A percentile compares a stretch with the other conserved stretches of the same genome.
Conservation (phyloP, 2,329 filamentous ascomycete species). For the Bipolaris cookei region DNA sequence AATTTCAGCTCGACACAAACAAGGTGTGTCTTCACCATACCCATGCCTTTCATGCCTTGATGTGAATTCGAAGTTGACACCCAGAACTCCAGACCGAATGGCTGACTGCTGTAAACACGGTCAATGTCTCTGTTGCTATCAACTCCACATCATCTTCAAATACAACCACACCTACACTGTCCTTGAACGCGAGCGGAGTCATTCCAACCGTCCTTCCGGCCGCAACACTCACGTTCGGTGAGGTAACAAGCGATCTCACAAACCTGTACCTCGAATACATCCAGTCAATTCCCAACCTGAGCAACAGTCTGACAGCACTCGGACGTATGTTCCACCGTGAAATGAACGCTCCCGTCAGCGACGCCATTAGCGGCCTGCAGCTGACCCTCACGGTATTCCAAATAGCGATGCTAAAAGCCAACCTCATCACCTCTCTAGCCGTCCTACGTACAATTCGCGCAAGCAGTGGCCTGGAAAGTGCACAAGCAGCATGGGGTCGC, state of each 20-base stretch:
- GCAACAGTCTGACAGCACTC: slow-evolving; percentile 37
- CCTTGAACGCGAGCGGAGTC: slow-evolving; percentile 24
- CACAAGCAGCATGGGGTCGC: slow-evolving; percentile 42
- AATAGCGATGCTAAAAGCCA: slow-evolving; percentile 32
- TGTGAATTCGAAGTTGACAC: slow-evolving; percentile 1
- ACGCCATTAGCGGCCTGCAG: slow-evolving; percentile 40
- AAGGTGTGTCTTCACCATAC: slow-evolving; percentile 23
- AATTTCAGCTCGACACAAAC: slow-evolving; percentile 42
- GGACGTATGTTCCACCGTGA: slow-evolving; percentile 48
- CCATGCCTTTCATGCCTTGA: not conserved
- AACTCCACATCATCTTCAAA: slow-evolving; percentile 16
- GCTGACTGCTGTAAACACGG: slow-evolving; percentile 18
- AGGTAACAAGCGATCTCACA: slow-evolving; percentile 28
- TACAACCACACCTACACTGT: slow-evolving; percentile 21
- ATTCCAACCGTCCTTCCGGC: slow-evolving; percentile 21
- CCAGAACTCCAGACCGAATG: slow-evolving; percentile 21
- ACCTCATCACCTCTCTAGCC: slow-evolving; percentile 34
- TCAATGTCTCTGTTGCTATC: slow-evolving; percentile 9
- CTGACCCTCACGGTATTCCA: slow-evolving; percentile 41
- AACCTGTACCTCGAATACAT: slow-evolving; percentile 42
- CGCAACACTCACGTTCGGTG: slow-evolving; percentile 19
- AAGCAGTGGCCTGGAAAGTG: slow-evolving; percentile 39
- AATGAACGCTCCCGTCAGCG: slow-evolving; percentile 44
- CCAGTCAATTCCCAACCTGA: slow-evolving; percentile 35
- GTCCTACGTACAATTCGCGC: slow-evolving; percentile 47